Percentiles rank a stretch among this genome's conserved stretches.
Evolutionary conservation across 768 basidiomycete species (phyloP).

Genomic region (Baorangia bicolor): DNA sequence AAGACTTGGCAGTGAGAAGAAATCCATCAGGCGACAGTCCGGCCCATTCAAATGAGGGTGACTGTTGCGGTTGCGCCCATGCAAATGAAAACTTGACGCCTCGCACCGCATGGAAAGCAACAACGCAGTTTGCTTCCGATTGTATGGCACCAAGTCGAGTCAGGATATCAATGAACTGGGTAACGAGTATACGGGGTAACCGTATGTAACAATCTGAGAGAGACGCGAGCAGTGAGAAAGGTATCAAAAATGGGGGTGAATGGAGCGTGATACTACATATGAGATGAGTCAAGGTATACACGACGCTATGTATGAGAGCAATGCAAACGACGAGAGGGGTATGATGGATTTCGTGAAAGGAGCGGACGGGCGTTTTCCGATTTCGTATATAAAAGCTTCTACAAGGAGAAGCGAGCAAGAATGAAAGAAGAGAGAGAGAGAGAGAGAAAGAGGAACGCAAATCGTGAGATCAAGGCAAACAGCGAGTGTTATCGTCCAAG

Average conservation of each 20-base stretch:
- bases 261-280: conserved; percentile 38
- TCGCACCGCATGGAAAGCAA: conserved; percentile 8
- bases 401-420: conserved; percentile 30
- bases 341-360: conserved; percentile 37
- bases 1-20: conserved; percentile 13
- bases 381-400: conserved; percentile 34
- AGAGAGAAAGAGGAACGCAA: conserved; percentile 31
- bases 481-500: conserved; percentile 31
- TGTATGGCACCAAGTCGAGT: conserved; percentile 22
- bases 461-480: conserved; percentile 33
- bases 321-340: conserved; percentile 37
- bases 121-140: conserved; percentile 12
- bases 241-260: conserved; percentile 37
- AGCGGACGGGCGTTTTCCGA: conserved; percentile 34
- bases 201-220: conserved; percentile 32
- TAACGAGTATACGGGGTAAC: conserved; percentile 39
- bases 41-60: conserved; percentile 5
- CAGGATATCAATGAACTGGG: conserved; percentile 36
- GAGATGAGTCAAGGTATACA: conserved; percentile 37
- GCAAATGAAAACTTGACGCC: conserved; percentile 28
- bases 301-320: conserved; percentile 37
- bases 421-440: conserved; percentile 7
- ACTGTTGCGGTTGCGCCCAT: conserved; percentile 21
- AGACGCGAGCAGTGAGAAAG: conserved; percentile 20
- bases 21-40: conserved; percentile 8